Base-by-base conservation (phyloP, 129 eudicot species). In the Oenanthe sinensis region DNA sequence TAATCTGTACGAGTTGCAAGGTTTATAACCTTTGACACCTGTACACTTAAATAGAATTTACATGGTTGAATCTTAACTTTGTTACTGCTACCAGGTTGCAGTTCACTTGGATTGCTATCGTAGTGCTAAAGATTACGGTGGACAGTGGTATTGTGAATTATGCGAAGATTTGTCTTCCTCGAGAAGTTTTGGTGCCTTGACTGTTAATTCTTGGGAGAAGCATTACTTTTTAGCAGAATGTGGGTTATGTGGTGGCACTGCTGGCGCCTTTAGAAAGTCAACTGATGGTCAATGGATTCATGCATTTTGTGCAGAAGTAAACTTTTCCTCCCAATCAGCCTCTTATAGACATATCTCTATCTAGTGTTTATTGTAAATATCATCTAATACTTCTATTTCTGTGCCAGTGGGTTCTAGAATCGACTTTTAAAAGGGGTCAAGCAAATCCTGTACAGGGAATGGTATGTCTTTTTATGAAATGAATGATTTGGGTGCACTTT, bases 271-370 rank as follows among this genome's bases (percentile, higher is more conserved):
- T 87, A 92, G 99, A 77, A 96, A 92, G 88, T 86, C 99, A 37
- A 84, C 84, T 26, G 85, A 85, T 81, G 97, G 96, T 79, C 93
- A 90, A 87, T 96, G 99, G 99, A 81, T 96, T 30, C 99, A 96
- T 82, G 97, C 97, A 82, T 89, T 92, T 67, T 96, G 99, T 86
- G 97, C 99, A 76, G 99, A 96, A 84, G 99, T 96, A 87, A 84
- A 8, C 74, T 24, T 85, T 77, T 77, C 69, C 52, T 8, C 43
- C 63, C 26, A 12, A 22, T 79, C 74, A 81, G 55, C 58, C 74
- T 79, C 10, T 67, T 9, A 4, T 12, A 5, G 22, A 30, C 47
- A 74, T 44, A 22, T 50, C 70, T 54, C 40, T 72, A 28, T 47
- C 75, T 28, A 36, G 28, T 76, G 39, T 63, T 46, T n/a, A 47